A percentile compares a stretch with the other conserved stretches of the same genome.
Evolutionary conservation across 2,329 filamentous ascomycete genomes (phyloP).

Genomic region (Macrophomina phaseolina): DNA sequence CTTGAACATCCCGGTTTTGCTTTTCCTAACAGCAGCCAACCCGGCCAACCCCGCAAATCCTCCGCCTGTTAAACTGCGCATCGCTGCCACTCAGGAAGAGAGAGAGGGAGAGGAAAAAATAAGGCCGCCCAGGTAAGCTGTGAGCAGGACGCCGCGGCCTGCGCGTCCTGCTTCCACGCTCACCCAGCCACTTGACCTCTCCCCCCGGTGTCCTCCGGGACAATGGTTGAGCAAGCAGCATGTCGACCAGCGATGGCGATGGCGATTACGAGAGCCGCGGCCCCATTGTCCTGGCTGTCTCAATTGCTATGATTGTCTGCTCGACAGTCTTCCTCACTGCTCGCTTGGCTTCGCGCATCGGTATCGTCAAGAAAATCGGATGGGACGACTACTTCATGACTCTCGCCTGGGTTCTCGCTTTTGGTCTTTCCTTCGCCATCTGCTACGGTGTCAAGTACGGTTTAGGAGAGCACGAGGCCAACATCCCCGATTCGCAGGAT

Average conservation of each 20-base stretch:
- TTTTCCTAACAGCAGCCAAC: background rate
- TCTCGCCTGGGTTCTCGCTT: constrained; percentile 74
- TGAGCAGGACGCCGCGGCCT: background rate
- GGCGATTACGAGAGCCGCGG: constrained; percentile 33
- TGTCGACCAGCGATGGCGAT: constrained; percentile 27
- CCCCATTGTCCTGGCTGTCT: constrained; percentile 68
- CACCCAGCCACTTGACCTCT: background rate
- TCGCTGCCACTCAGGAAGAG: background rate
- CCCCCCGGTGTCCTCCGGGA: constrained; percentile 1
- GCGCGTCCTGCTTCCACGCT: constrained; percentile 14
- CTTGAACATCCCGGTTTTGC: background rate
- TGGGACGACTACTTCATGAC: constrained; percentile 84
- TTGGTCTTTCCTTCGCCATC: constrained; percentile 71
- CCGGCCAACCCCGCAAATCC: background rate
- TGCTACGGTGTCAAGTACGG: constrained; percentile 68
- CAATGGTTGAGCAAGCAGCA: constrained; percentile 27
- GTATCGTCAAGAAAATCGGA: constrained; percentile 73
- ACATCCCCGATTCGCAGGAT: constrained; percentile 61
- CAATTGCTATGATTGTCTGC: constrained; percentile 70
- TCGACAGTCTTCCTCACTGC: constrained; percentile 77
- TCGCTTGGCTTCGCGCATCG: constrained; percentile 73
- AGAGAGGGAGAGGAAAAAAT: background rate
- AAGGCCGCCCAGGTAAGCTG: background rate
- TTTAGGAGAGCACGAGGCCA: constrained; percentile 68
- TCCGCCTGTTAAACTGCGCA: background rate